A percentile compares a stretch with the other conserved stretches of the same genome.
These are phyloP conservation scores for Ceratocystis diversiconidia DNA, from an alignment of 2,329 filamentous ascomycete genomes.

Conservation along the genomic window DNA sequence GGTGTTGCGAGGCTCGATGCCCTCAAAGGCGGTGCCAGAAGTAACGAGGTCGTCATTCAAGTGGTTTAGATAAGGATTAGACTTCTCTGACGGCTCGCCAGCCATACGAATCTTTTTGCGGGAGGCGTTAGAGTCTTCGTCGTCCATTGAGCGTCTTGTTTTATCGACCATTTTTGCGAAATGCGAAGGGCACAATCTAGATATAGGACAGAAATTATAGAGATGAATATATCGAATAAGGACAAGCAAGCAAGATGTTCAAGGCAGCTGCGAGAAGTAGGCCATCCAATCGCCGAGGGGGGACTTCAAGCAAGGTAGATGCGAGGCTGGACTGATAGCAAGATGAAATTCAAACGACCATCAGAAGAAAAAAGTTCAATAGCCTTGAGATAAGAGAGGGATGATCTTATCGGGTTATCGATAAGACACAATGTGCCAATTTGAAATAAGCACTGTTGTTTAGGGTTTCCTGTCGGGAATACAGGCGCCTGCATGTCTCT, in stretches of 20 bases:
- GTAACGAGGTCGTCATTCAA: conserved; percentile 46
- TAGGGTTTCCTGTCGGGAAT: neutral
- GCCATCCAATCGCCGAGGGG: neutral
- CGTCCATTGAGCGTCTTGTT: conserved; percentile 32
- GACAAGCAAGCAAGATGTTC: neutral
- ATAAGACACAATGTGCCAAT: conserved; percentile 1
- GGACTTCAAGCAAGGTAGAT: conserved; percentile 8
- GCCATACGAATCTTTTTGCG: conserved; percentile 33
- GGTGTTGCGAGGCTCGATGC: conserved; percentile 50
- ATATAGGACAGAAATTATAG: neutral
- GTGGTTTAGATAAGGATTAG: conserved; percentile 87
- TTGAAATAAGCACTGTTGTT: neutral
- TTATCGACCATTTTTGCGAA: conserved; percentile 29
- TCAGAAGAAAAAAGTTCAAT: conserved; percentile 13
- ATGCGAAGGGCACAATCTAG: neutral
- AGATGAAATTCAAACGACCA: neutral
- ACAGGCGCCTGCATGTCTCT: neutral
- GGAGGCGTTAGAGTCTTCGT: conserved; percentile 28
- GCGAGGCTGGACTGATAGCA: conserved; percentile 12
- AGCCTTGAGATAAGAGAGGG: conserved; percentile 13
- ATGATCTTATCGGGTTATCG: conserved; percentile 13
- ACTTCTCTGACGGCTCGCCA: conserved; percentile 22
- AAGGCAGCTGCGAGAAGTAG: neutral
- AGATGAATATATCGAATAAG: neutral
- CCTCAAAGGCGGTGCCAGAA: conserved; percentile 20